Evolutionary conservation across 2,329 filamentous ascomycete species (phyloP).

Genomic region (Dactylonectria macrodidyma): DNA sequence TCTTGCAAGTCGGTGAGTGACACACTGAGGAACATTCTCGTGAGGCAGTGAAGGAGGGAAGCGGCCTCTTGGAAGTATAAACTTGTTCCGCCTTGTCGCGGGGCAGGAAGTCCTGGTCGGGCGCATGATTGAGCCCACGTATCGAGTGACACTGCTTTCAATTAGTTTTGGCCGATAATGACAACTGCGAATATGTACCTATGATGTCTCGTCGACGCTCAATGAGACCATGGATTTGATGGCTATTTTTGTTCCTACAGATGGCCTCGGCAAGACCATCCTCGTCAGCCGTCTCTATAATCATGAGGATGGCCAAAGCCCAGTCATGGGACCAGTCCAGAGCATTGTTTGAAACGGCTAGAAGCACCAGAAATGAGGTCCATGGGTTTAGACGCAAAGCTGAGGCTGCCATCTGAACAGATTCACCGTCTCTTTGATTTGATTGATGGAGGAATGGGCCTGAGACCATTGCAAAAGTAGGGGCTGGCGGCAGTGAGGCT

Average conservation of each 20-base stretch:
- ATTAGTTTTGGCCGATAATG: neutral
- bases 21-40: neutral
- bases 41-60: neutral
- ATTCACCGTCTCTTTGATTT: neutral
- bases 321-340: constrained; percentile 15
- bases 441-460: neutral
- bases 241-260: neutral
- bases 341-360: neutral
- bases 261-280: neutral
- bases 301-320: neutral
- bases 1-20: neutral
- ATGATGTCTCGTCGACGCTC: constrained; percentile 2
- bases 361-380: constrained; percentile 8
- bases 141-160: neutral
- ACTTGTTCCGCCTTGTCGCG: neutral
- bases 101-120: neutral
- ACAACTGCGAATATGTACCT: neutral
- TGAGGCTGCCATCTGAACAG: neutral
- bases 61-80: constrained; percentile 1
- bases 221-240: neutral
- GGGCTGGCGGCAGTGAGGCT: neutral
- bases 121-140: neutral
- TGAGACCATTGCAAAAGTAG: constrained; percentile 2
- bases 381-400: neutral
- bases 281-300: neutral